Evolutionary conservation across 352 stramenopile species (phyloP), one percentile per base, ranked within the genome.

Genomic region (Phytophthora foliorum): DNA sequence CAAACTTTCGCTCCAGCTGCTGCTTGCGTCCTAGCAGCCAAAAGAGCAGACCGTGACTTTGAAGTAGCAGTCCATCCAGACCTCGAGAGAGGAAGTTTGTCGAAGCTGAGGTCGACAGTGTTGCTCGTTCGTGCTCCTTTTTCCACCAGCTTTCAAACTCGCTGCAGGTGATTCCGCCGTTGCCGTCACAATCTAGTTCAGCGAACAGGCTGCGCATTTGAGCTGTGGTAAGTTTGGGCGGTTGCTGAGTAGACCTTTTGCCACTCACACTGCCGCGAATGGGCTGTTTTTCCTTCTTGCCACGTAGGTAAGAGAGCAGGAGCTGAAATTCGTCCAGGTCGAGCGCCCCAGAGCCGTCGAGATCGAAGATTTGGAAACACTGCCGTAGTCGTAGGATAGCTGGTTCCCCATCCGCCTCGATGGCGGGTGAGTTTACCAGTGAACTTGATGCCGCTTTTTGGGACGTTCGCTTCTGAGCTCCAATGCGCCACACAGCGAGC

Each of bases 251-350:
- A 17, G 38, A 19, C 17, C 11, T 38, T 3, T 60, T 57, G 3
- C 45, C 46, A 13, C 44, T 51, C 11, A 58, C 19, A 22, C 62
- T 69, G 9, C 38, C 38, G 17, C 55, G 46, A 24, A 16, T 48
- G 0, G 27, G 24, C 21, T 25, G 46, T 10, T 29, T 52, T 11
- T 32, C 38, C 27, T 62, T 74, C 11, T 76, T 72, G 1, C 50
- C 67, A 21, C 75, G 74, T 24, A 88, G 44, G 65, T 85, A 81
- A 32, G 79, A 75, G 6, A 88, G 45, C 77, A 88, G 74, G 21
- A 88, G 58, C 52, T 82, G 67, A 27, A 88, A 88, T 36, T 85
- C 74, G 45, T 85, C 72, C 9, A 85, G 69, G 42, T 88, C 74
- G 7, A 88, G 57, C 8, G 77, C 60, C 4, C 79, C 79, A 2